Percentiles rank a stretch among this genome's conserved stretches.
These are phyloP conservation scores for Ophiostoma ulmi DNA, from an alignment of 2,329 filamentous ascomycete genomes.

Conservation along the genomic window DNA sequence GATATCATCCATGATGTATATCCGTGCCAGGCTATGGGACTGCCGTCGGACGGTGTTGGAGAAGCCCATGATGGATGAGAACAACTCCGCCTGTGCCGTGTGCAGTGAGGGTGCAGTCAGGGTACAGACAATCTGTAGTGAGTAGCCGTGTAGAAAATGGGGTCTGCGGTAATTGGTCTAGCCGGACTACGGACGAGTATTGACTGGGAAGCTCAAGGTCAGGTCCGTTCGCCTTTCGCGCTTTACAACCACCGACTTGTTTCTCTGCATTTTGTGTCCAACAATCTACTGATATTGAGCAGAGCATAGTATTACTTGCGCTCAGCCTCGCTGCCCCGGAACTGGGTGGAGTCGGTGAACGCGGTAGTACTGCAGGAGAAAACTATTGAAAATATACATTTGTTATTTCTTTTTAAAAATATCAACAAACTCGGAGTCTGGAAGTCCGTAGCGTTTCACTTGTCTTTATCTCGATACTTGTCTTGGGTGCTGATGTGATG, in stretches of 20 bases:
- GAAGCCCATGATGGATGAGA: conserved; percentile 24
- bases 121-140: neutral
- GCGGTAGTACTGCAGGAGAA: neutral
- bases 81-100: neutral
- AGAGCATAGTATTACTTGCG: neutral
- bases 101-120: neutral
- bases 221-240: neutral
- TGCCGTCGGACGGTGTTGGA: conserved; percentile 27
- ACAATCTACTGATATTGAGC: neutral
- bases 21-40: too few species aligned
- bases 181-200: neutral
- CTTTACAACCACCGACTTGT: neutral
- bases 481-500: neutral
- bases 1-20: neutral
- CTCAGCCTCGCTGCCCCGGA: conserved; percentile 2
- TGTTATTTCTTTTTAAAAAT: neutral
- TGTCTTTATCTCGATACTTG: neutral
- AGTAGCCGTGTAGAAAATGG: too few species aligned
- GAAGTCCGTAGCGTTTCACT: conserved; percentile 6
- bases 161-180: neutral
- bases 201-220: neutral
- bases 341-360: neutral
- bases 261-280: neutral
- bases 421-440: neutral
- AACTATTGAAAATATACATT: neutral